These are phyloP conservation scores for Colletotrichum nymphaeae DNA, from an alignment of 2,329 filamentous ascomycete genomes.

Conservation along the genomic window DNA sequence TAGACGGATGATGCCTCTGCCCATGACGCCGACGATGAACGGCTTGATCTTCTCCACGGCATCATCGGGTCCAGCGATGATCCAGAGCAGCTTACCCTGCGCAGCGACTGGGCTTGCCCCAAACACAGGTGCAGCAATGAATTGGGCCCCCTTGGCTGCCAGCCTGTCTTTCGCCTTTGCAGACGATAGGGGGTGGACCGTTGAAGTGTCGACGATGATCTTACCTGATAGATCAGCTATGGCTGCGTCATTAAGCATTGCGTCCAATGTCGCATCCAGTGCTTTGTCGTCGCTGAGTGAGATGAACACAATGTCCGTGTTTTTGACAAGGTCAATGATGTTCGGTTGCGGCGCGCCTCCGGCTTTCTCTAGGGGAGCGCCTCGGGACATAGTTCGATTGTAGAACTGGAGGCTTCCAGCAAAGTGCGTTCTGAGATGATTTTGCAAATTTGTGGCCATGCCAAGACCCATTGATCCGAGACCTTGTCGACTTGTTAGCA, in stretches of 20 bases:
- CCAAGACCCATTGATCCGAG: conserved; percentile 63
- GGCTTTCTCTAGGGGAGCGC: conserved; percentile 43
- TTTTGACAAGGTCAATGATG: conserved; percentile 42
- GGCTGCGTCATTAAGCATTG: conserved; percentile 38
- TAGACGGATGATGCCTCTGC: conserved; percentile 54
- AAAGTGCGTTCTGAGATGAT: conserved; percentile 44
- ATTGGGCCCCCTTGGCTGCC: conserved; percentile 43
- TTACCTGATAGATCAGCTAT: conserved; percentile 47
- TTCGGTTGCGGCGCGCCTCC: conserved; percentile 42
- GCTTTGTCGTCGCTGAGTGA: conserved; percentile 57
- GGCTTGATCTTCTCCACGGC: conserved; percentile 51
- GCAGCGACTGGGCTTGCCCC: conserved; percentile 61
- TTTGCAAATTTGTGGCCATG: conserved; percentile 63
- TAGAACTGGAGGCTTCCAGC: conserved; percentile 49
- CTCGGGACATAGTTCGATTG: conserved; percentile 61
- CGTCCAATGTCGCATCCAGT: conserved; percentile 46
- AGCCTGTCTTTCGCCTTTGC: conserved; percentile 44
- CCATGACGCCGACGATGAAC: conserved; percentile 53
- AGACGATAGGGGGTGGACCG: conserved; percentile 59
- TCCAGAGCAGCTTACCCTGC: conserved; percentile 57
- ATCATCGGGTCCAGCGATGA: conserved; percentile 52
- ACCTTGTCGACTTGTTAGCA: conserved; percentile 40
- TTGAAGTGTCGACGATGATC: conserved; percentile 61
- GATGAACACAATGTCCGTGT: conserved; percentile 50
- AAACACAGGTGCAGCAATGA: conserved; percentile 61